A percentile compares a stretch with the other conserved stretches of the same genome.
Evolutionary conservation across 805 yeast species (phyloP).

Genomic region (Ascoidea tarda): DNA sequence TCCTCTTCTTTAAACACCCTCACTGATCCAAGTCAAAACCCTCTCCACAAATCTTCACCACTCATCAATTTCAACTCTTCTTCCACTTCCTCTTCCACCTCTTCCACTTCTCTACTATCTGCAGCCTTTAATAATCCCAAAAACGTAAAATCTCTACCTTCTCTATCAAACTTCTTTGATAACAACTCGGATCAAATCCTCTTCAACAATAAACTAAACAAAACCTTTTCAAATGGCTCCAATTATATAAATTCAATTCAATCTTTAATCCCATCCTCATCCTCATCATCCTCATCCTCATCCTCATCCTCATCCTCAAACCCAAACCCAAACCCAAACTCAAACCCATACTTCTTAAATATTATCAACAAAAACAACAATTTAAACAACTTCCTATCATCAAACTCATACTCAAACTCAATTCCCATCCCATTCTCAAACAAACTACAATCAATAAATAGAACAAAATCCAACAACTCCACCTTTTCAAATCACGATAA

Average conservation of each 20-base stretch:
- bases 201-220: background rate
- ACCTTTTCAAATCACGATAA: background rate
- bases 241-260: background rate
- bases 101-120: background rate
- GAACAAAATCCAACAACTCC: background rate
- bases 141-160: constrained; percentile 16
- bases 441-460: background rate
- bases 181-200: background rate
- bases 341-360: background rate
- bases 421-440: background rate
- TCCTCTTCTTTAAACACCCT: background rate
- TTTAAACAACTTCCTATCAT: no score
- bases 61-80: no score
- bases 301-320: background rate
- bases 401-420: background rate
- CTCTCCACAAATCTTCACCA: background rate
- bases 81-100: background rate
- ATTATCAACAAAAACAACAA: background rate
- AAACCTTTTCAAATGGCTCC: background rate
- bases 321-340: background rate
- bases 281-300: background rate
- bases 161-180: constrained; percentile 14
- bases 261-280: background rate
- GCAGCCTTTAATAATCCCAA: constrained; percentile 5
- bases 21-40: background rate